phyloP scores from a whole-genome alignment of 2,329 filamentous ascomycete genomes.

The Pseudogymnoascus sp. region DNA sequence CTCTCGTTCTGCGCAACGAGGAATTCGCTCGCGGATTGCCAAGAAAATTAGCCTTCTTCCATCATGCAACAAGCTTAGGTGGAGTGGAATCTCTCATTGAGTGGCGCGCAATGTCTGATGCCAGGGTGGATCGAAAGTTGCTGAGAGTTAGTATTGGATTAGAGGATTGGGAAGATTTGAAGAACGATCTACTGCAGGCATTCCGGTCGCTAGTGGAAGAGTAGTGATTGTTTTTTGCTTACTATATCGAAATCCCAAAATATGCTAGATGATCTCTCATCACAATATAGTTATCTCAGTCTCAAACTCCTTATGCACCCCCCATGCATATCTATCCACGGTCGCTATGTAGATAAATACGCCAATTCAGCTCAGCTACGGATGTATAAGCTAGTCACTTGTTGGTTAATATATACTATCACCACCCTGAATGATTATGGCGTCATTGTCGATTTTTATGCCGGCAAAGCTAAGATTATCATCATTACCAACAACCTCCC shows the following conservation, averaged over 20 bases:
- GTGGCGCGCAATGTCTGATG: conserved; percentile 88
- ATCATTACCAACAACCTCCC: too few species aligned
- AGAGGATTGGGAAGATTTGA: conserved; percentile 79
- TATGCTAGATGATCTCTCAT: not conserved
- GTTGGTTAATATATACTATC: too few species aligned
- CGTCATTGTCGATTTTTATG: not conserved
- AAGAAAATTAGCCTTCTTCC: conserved; percentile 72
- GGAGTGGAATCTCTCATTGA: conserved; percentile 95
- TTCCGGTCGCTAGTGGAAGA: conserved; percentile 40
- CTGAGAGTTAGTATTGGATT: conserved; percentile 80
- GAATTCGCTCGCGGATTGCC: conserved; percentile 62
- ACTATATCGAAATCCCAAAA: not conserved
- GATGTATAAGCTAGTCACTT: too few species aligned
- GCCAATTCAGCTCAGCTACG: too few species aligned
- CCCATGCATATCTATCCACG: too few species aligned
- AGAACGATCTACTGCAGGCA: conserved; percentile 62
- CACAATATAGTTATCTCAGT: not conserved
- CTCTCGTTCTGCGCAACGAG: conserved; percentile 57
- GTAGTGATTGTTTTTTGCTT: not conserved
- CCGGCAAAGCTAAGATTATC: too few species aligned
- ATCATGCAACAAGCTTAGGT: conserved; percentile 89
- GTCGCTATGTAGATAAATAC: too few species aligned
- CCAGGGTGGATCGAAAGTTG: conserved; percentile 60
- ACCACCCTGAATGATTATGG: too few species aligned
- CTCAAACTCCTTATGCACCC: too few species aligned